Percentiles rank a stretch among this genome's conserved stretches.
phyloP scores from a whole-genome alignment of 2,329 filamentous ascomycete genomes.

The Bipolaris bicolor region DNA sequence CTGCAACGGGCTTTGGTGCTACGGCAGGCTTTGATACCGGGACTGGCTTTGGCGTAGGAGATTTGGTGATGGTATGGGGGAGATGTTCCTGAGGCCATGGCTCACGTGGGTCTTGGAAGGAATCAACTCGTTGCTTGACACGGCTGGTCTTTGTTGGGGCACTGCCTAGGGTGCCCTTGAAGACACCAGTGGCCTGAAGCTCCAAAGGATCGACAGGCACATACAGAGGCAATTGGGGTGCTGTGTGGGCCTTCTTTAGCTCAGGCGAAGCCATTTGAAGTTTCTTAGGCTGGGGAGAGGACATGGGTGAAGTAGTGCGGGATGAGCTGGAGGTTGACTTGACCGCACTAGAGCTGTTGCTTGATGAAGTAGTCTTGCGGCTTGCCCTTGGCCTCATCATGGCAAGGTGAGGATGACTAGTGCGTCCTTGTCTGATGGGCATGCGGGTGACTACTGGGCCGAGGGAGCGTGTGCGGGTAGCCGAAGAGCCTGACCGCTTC shows the following conservation, averaged over 20 bases:
- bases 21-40: slow-evolving; percentile 1
- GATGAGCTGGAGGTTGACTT: slow-evolving; percentile 29
- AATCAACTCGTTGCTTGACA: slow-evolving; percentile 25
- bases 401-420: slow-evolving; percentile 45
- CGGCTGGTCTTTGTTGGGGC: slow-evolving; percentile 17
- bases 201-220: slow-evolving; percentile 34
- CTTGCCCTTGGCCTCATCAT: slow-evolving; percentile 44
- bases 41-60: slow-evolving; percentile 10
- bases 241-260: slow-evolving; percentile 2
- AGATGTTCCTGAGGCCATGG: slow-evolving; percentile 31
- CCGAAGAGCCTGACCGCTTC: slow-evolving; percentile 22
- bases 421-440: slow-evolving; percentile 32
- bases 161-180: slow-evolving; percentile 18
- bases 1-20: slow-evolving; percentile 12
- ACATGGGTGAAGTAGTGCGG: slow-evolving; percentile 29
- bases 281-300: slow-evolving; percentile 29
- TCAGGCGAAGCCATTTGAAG: slow-evolving; percentile 7
- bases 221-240: slow-evolving; percentile 21
- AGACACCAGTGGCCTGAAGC: slow-evolving; percentile 14
- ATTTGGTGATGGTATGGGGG: slow-evolving; percentile 11
- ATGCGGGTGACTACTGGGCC: slow-evolving; percentile 41
- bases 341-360: slow-evolving; percentile 30
- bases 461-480: slow-evolving; percentile 27
- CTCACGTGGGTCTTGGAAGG: slow-evolving; percentile 31
- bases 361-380: slow-evolving; percentile 34